Base-by-base conservation (phyloP, 352 stramenopile genomes). In the Globisporangium cederbergense region DNA sequence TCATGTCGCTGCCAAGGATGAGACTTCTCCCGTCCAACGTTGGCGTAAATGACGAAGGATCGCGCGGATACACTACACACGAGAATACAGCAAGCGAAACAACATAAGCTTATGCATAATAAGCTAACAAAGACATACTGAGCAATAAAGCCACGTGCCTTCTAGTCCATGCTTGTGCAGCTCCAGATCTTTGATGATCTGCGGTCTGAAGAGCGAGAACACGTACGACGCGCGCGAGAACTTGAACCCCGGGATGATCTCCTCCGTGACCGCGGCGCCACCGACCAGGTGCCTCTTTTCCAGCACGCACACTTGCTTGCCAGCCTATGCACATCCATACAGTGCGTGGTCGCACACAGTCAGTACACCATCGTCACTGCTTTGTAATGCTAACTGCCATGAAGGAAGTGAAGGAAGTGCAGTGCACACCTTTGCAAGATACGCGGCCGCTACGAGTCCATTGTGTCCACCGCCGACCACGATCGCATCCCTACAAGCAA, bases 171-270 rank as follows among this genome's bases (percentile, higher is more conserved):
- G 81, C 14, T 71, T 62, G 49, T 96, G 66, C 28, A 97, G 73
- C 51, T 93, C 84, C 47, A 97, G 66, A 38, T 97, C 90, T 45
- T 84, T 75, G 63, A 97, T 97, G 60, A 97, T 95, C 64, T 92
- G 80, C 50, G 90, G 90, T 1, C 90, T 81, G 52, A 97, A 94
- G 18, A 97, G 78, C 47, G 89, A 94, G 59, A 94, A 92, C 9
- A 97, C 82, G 68, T 97, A 97, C 38, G 90, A 97, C 10, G 86
- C 91, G 40, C 90, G 81, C 42, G 88, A 97, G 70, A 97, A 97
- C 42, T 92, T 90, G 74, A 96, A 97, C 18, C 90, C 88, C 0
- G 89, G 86, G 49, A 97, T 82, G 64, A 97, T 91, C 61, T 97
- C 90, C 65, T 97, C 90, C 5, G 90, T 97, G 50, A 97, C 89